Base-by-base conservation (phyloP, 441 rosid species). In the Brassica hybrid region DNA sequence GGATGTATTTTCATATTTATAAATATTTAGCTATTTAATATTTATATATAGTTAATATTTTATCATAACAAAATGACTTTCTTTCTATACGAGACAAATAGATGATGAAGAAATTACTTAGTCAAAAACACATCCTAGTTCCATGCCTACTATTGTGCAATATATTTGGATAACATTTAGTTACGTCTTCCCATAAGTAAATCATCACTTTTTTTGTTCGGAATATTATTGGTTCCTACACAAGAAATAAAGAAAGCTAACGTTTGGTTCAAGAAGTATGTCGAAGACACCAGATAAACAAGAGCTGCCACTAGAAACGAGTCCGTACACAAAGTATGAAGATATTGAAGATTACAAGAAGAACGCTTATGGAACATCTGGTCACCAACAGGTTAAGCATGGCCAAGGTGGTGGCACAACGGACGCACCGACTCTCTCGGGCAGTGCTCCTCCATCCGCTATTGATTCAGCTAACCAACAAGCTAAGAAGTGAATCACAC, bases 391-490 rank as follows among this genome's bases (percentile, higher is more conserved):
- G 41, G 85, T 84, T 21, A 82, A 79, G 75, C 72, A 70, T 21
- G 85, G 81, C 65, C 84, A 75, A 10, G 84, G 88, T 4, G 80
- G 83, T 1, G 88, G 86, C 23, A 45, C 76, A 76, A 85, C 88
- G 57, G 86, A 83, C 19, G 88, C 85, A 38, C 86, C 86, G 0
- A 85, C 86, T 32, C 81, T 74, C 67, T 70, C 88, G 1, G 86
- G 86, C 17, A 61, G 59, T 17, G 80, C 66, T 67, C 54, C 76
- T 23, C 57, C 79, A 14, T 79, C 81, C 34, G 76, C 63, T 30
- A 7, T 80, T 19, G 80, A 80, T 76, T 67, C 70, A 56, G 80
- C 76, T 48, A 34, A 80, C 48, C 65, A 75, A 65, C 72, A 75
- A 65, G 68, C 83, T 57, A 80, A 75, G 76, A 80, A 75, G 41